Base-by-base conservation (phyloP, 2,329 filamentous ascomycete species). In the Cytospora mali region DNA sequence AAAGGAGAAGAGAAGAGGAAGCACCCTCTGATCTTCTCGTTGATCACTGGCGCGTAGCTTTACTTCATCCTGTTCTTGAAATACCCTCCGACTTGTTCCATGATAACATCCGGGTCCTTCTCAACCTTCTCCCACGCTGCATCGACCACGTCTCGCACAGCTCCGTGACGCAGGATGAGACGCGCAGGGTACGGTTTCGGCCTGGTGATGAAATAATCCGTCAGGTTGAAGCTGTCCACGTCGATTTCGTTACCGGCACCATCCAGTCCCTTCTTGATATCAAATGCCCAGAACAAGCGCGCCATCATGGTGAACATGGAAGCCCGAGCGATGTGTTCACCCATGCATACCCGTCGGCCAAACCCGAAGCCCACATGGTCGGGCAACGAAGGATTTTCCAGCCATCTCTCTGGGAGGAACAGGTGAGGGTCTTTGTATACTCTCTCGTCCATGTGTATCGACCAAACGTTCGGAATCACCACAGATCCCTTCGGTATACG, bases 251-350 rank as follows among this genome's bases (percentile, higher is more conserved):
- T 63, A 5, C 65, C 66, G 2, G 63, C 42, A 31, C 70, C 68
- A 50, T 71, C 64, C 18, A 73, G 66, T 16, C 69, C 70, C 3
- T 71, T 66, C 61, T 71, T 69, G 18, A 78, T 69, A 6, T 79
- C 71, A 66, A 84, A 84, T 0, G 78, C 80, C 84, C 83, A 86
- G 0, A 87, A 68, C 28, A 82, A 54, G 21, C 76, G 73, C 0
- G 79, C 73, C 31, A 80, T 71, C 27, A 69, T 68, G 6, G 80
- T 69, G 62, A 76, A 80, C 6, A 83, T 69, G 16, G 74, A 76
- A 25, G 80, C 77, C 42, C 82, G 77, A 1, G 81, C 80, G 18
- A 85, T 75, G 64, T 81, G 76, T 13, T 79, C 77, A 0, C 74
- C 74, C 3, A 71, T 74, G 27, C 76, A 79, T 1, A 79, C 72